Evolutionary conservation across 2,329 filamentous ascomycete species (phyloP), one percentile per base, ranked within the genome.

Genomic region (Colletotrichum ledebouriae): DNA sequence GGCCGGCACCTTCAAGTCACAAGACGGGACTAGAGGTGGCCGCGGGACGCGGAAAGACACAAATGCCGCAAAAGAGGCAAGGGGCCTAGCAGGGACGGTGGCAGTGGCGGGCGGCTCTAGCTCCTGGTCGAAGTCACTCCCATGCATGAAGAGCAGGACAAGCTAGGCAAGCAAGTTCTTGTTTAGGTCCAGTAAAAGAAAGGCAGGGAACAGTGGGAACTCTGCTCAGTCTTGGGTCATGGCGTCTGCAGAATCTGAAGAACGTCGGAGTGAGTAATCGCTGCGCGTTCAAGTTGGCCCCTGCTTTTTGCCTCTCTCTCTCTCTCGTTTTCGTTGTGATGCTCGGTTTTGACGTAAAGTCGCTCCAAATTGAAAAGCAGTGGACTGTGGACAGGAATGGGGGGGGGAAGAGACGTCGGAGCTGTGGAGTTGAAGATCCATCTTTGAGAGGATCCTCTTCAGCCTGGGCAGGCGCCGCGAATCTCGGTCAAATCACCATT

Each of bases 81-180:
- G 34, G 33, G 52, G 52, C 33, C 34, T 55, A 39, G 33, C 57
- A 59, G 44, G 57, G 57, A 50, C 57, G 20, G 44, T 39, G 56
- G 37, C 25, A 22, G 33, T 25, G 44, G 44, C 42, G 57, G 53
- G 57, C 33, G 57, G 57, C 57, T 59, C 57, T 50, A 59, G 42
- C 57, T 59, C 57, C 42, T 6, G 29, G 57, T 50, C 37, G 46
- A 44, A 13, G 57, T 59, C 57, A 49, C 49, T 61, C 59, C 37
- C 2, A 61, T 53, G 59, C 59, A 61, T 61, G 47, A 53, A 61
- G n/a, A 13, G 37, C 47, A 46, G 22, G 22, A 22, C 22, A 22
- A 22, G 22, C 22, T 22, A 22, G 22, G 41, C 34, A 37, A 37
- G 34, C 34, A 39, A 39, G 34, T 9, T 10, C 52, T 20, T 55